phyloP scores from a whole-genome alignment of 495 filamentous ascomycete genomes.

The Podospora fimiseda region DNA sequence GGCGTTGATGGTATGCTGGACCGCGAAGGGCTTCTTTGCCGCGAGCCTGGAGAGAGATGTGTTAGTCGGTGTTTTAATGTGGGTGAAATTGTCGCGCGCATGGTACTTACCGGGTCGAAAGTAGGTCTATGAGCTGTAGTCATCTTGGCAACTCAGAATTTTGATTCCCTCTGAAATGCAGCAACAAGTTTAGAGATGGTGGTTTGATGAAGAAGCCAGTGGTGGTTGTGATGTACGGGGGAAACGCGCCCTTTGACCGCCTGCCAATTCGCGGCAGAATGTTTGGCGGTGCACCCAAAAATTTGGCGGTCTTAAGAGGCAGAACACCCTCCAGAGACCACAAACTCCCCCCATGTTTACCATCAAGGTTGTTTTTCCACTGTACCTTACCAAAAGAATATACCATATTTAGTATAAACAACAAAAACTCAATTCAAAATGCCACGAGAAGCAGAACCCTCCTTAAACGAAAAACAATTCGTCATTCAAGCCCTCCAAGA shows the following conservation, averaged over 20 bases:
- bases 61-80: conserved; percentile 23
- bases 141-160: conserved; percentile 40
- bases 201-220: background rate
- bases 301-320: conserved; percentile 25
- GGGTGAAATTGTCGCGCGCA: background rate
- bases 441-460: conserved; percentile 84
- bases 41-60: conserved; percentile 54
- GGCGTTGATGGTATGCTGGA: conserved; percentile 91
- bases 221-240: background rate
- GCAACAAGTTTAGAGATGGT: conserved; percentile 2
- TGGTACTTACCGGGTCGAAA: conserved; percentile 73
- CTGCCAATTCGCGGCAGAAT: conserved; percentile 16
- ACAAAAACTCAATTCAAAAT: conserved; percentile 40
- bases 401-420: conserved; percentile 5
- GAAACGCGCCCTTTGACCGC: conserved; percentile 15
- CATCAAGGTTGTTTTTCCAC: conserved; percentile 9
- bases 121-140: conserved; percentile 83
- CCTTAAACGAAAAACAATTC: conserved; percentile 71
- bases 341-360: conserved; percentile 7
- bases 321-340: conserved; percentile 22
- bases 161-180: background rate
- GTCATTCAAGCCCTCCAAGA: conserved; percentile 68
- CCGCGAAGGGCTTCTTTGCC: conserved; percentile 94
- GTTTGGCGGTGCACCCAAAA: conserved; percentile 18
- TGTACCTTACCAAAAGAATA: background rate